Percentiles rank a stretch among this genome's conserved stretches.
These are phyloP conservation scores for Ascoidea rubescens DNA, from an alignment of 805 yeast genomes.

Conservation along the genomic window DNA sequence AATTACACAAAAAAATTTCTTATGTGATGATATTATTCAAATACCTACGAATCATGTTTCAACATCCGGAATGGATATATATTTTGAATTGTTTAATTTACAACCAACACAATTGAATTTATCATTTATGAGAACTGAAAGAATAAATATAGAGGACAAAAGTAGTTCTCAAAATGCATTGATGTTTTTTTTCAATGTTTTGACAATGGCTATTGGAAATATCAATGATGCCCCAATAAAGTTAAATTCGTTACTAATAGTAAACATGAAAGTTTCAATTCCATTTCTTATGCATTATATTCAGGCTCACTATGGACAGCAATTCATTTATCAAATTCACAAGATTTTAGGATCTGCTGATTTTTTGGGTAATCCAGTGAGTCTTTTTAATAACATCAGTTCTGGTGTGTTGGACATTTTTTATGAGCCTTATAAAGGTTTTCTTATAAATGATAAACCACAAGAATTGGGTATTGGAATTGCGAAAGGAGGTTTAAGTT, in stretches of 20 bases:
- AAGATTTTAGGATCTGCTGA: conserved; percentile 94
- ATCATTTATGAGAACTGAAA: conserved; percentile 83
- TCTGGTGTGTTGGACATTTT: conserved; percentile 95
- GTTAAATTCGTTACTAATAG: conserved; percentile 75
- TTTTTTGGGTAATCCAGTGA: conserved; percentile 93
- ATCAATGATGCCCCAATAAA: conserved; percentile 93
- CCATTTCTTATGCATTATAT: conserved; percentile 59
- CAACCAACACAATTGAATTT: conserved; percentile 85
- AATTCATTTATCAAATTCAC: conserved; percentile 82
- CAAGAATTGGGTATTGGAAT: conserved; percentile 90
- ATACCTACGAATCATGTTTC: conserved; percentile 57
- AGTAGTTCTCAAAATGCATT: conserved; percentile 50
- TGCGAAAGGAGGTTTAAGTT: conserved; percentile 92
- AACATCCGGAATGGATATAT: conserved; percentile 54
- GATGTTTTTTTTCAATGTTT: conserved; percentile 65
- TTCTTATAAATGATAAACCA: conserved; percentile 86
- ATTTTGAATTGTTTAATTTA: conserved; percentile 82
- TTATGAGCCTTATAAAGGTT: conserved; percentile 95
- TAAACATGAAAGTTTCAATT: conserved; percentile 77
- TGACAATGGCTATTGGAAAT: conserved; percentile 95
- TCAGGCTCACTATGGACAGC: conserved; percentile 80
- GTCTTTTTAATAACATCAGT: conserved; percentile 80
- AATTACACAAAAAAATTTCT: conserved; percentile 24
- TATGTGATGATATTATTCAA: conserved; percentile 49
- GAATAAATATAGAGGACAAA: conserved; percentile 51